These are phyloP conservation scores for Rhazya stricta DNA, from an alignment of 257 asterid species.

Conservation along the genomic window DNA sequence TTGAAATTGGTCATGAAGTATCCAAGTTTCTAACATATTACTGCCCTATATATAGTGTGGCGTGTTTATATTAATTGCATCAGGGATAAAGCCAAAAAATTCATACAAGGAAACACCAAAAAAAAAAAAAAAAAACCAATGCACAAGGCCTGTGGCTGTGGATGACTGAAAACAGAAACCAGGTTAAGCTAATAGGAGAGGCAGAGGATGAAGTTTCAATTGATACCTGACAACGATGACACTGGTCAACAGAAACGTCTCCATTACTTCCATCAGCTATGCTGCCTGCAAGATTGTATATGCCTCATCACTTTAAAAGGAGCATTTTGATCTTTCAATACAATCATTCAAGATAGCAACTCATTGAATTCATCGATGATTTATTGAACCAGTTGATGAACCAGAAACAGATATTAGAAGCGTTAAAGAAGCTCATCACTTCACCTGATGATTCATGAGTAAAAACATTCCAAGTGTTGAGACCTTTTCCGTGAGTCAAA, in stretches of 20 bases:
- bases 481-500: constrained; percentile 18
- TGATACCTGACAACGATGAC: constrained; percentile 27
- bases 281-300: neutral
- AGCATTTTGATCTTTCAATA: neutral
- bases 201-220: neutral
- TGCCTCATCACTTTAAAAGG: neutral
- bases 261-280: constrained; percentile 19
- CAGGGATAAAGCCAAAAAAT: too few relatives aligned
- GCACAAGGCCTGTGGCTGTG: too few relatives aligned
- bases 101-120: too few relatives aligned
- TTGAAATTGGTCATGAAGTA: too few relatives aligned
- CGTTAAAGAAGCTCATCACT: neutral
- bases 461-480: constrained; percentile 38
- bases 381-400: neutral
- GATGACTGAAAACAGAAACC: too few relatives aligned
- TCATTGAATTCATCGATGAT: neutral
- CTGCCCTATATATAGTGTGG: too few relatives aligned
- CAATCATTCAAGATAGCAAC: neutral
- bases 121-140: too few relatives aligned
- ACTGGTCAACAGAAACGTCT: constrained; percentile 30
- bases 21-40: too few relatives aligned
- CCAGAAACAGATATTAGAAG: neutral
- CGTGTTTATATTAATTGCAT: too few relatives aligned
- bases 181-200: neutral
- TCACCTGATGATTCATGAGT: constrained; percentile 28